Percentiles rank a stretch among this genome's conserved stretches.
Evolutionary conservation across 352 stramenopile species (phyloP).

Genomic region (Globisporangium okanoganense): DNA sequence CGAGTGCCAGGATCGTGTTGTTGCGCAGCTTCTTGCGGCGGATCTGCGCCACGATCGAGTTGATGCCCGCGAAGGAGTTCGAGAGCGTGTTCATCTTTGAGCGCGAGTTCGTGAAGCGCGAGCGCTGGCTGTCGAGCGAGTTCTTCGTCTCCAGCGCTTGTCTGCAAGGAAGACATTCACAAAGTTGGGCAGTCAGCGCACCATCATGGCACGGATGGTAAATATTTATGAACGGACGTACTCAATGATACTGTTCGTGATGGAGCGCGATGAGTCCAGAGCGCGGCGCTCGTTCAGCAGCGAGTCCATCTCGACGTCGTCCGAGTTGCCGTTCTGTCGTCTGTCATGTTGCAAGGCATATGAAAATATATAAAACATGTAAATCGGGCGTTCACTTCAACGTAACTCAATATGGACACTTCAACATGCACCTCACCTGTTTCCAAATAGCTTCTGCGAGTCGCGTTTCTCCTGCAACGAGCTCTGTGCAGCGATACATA

Average conservation of each 20-base stretch:
- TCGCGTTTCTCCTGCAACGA: conserved; percentile 79
- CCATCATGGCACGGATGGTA: no score
- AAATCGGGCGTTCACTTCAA: neutral
- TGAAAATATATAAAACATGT: neutral
- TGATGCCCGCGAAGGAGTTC: conserved; percentile 93
- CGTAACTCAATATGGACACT: neutral
- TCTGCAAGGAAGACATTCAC: conserved; percentile 10
- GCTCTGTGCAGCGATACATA: conserved; percentile 35
- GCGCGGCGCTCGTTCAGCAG: conserved; percentile 76
- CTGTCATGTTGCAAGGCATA: conserved; percentile 14
- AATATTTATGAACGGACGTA: conserved; percentile 20
- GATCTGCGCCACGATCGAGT: conserved; percentile 96
- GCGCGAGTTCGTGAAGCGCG: conserved; percentile 80
- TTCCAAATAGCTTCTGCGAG: conserved; percentile 77
- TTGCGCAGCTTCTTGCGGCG: conserved; percentile 95
- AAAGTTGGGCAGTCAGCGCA: no score
- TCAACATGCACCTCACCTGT: conserved; percentile 36
- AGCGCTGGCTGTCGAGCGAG: conserved; percentile 88
- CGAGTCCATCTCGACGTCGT: conserved; percentile 73
- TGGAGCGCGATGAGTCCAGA: conserved; percentile 75
- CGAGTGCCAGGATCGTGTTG: conserved; percentile 95
- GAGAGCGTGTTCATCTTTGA: conserved; percentile 83
- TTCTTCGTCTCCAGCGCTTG: conserved; percentile 85
- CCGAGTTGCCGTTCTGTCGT: conserved; percentile 34
- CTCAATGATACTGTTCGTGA: conserved; percentile 84